Base-by-base conservation (phyloP, 805 yeast species). In the Dipodascus albidus region DNA sequence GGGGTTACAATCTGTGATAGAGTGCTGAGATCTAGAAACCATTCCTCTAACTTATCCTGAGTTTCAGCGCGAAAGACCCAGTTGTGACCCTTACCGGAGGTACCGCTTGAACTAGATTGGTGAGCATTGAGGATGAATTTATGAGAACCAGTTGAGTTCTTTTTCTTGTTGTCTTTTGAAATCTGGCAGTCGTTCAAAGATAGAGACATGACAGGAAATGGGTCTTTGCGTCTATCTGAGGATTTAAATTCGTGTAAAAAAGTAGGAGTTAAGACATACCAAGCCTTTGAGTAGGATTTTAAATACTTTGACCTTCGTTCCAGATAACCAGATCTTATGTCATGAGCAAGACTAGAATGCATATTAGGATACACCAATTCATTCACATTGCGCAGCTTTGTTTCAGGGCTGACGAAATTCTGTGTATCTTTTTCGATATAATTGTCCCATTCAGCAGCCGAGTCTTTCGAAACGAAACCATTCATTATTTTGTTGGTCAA, bases 11-110 rank as follows among this genome's bases (percentile, higher is more conserved):
- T 72, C 15, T 75, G 68, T 1, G 93, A 84, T 60, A 89, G 73
- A 49, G 73, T 74, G 64, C 82, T 81, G 59, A 91, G 74, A 63
- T 86, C 95, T 59, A 79, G 79, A 67, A 79, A 87, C 99, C 99
- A 91, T 42, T 74, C 76, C 66, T 83, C 80, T 91, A 89, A 87
- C 31, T 77, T 68, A 47, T 82, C 85, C 61, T 85, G 85, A 50
- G 85, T 78, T 62, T 86, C 93, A n/a, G 95, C 83, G 59, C 95
- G 77, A 72, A 91, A 90, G n/a, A 90, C 93, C 87, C 93, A 88
- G 62, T 88, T 89, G 70, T 90, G 97, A 47, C 88, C 87, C 62
- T 87, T 58, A 47, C 65, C 65, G 19, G 64, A 57, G 54, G 38
- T 47, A 22, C 38, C 57, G 33, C 55, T 49, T 55, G 85, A 70